A percentile compares a stretch with the other conserved stretches of the same genome.
Conservation (phyloP, 805 yeast species). For the Cyberlindnera euphorbiae region DNA sequence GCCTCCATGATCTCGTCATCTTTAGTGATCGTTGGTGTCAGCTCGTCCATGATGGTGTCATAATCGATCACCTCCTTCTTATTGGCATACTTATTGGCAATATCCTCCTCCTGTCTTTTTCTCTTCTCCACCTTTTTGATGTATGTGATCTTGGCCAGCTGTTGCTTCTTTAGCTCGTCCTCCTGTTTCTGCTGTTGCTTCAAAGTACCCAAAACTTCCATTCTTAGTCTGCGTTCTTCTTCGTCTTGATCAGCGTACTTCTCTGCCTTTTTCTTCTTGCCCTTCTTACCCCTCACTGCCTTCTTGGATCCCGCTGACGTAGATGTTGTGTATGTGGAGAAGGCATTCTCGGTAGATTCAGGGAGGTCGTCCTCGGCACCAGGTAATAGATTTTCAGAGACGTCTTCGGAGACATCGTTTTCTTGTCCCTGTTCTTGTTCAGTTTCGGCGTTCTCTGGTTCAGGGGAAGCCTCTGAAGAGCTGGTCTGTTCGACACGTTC, state of each 20-base stretch:
- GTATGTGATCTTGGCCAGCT: slow-evolving; percentile 30
- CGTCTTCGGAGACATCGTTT: too few relatives aligned
- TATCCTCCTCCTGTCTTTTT: slow-evolving; percentile 35
- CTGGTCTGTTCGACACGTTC: not conserved
- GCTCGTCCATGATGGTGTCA: slow-evolving; percentile 37
- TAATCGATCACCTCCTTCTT: slow-evolving; percentile 39
- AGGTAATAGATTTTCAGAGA: too few relatives aligned
- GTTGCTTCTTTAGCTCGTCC: slow-evolving; percentile 31
- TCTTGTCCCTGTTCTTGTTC: not conserved
- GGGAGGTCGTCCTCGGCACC: slow-evolving; percentile 17
- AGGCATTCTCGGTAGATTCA: slow-evolving; percentile 1
- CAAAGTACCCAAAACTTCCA: slow-evolving; percentile 81
- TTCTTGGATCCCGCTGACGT: slow-evolving; percentile 21
- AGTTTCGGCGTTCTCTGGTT: too few relatives aligned
- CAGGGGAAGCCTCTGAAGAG: not conserved
- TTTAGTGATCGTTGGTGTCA: slow-evolving; percentile 25
- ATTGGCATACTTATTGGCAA: slow-evolving; percentile 30
- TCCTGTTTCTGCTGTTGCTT: slow-evolving; percentile 45
- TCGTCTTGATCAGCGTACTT: slow-evolving; percentile 93
- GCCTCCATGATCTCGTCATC: slow-evolving; percentile 57
- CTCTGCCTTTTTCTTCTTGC: slow-evolving; percentile 72
- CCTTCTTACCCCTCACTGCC: slow-evolving; percentile 76
- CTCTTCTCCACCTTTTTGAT: slow-evolving; percentile 31
- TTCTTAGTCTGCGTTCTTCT: slow-evolving; percentile 68
- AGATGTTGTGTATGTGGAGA: slow-evolving; percentile 5